Conservation (phyloP, 202 grass and related monocot genomes). For the Setaria italica region DNA sequence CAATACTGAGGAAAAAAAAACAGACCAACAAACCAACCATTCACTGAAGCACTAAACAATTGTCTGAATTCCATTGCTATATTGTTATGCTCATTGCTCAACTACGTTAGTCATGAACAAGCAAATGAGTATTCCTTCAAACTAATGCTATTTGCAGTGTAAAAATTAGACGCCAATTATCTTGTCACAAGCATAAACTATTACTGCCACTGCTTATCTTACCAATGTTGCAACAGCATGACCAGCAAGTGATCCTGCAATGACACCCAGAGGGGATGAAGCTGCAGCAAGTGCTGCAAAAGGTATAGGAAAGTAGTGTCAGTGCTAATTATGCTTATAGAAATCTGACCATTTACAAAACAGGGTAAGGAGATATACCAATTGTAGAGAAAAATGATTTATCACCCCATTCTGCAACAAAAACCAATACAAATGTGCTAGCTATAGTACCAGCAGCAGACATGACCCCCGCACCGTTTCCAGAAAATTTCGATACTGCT, state of each 20-base stretch:
- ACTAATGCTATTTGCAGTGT: background rate
- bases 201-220: conserved; percentile 37
- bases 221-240: conserved; percentile 96
- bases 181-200: conserved; percentile 22
- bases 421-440: conserved; percentile 98
- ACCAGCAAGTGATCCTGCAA: conserved; percentile 85
- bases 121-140: conserved; percentile 3
- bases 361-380: conserved; percentile 54
- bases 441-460: conserved; percentile 78
- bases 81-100: conserved; percentile 14
- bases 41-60: background rate
- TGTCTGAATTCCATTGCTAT: background rate
- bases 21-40: background rate
- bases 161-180: background rate
- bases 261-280: conserved; percentile 95
- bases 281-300: conserved; percentile 89
- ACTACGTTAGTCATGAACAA: background rate
- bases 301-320: conserved; percentile 25
- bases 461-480: conserved; percentile 91
- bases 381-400: conserved; percentile 99
- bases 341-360: conserved; percentile 6
- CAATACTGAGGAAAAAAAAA: background rate
- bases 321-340: conserved; percentile 27
- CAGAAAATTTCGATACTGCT: conserved; percentile 95
- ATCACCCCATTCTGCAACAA: conserved; percentile 98